Base-by-base conservation (phyloP, 345 rosid species). In the Pelargonium nanum region DNA sequence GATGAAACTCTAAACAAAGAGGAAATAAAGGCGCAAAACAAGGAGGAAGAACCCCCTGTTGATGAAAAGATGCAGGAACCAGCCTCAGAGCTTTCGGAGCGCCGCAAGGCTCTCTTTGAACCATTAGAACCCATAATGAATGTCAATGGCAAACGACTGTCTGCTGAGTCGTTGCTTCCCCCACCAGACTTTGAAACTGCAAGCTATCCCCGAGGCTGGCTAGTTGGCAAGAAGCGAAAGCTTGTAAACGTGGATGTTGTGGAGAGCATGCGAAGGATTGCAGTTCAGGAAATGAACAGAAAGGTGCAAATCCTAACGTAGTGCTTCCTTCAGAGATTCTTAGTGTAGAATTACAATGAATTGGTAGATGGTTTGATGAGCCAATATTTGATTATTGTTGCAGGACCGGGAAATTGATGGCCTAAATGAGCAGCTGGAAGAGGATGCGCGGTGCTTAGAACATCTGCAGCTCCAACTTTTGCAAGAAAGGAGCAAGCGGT, bases 191-290 rank as follows among this genome's bases (percentile, higher is more conserved):
- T 91, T 4, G 98, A 91, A 63, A 55, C 85, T 44, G 77, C 96
- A 0, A 73, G 62, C 78, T 91, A 91, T 72, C 95, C 98, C 0
- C 87, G 85, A 62, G 98, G 96, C 4, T 91, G 98, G 96, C 73
- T 91, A 66, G 77, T 91, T 0, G 98, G 98, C 55, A 91, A 91
- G 80, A 91, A 82, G 86, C 80, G 98, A 58, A 91, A 91, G 75
- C 78, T 91, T 25, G 98, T 88, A 22, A 88, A 88, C 69, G 90
- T 91, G 28, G 98, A 91, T 65, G 96, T 91, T 0, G 98, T 91
- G 19, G 98, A 91, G 78, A 86, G 95, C 72, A 91, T 91, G 98
- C 76, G 98, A 34, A 86, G 95, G 77, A 88, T 91, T 65, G 98
- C 98, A 0, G 87, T 91, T 44, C 96, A 86, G 59, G 96, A 91